These are phyloP conservation scores for Picochlorum costavermella DNA, from an alignment of 139 green algal species.

Conservation along the genomic window DNA sequence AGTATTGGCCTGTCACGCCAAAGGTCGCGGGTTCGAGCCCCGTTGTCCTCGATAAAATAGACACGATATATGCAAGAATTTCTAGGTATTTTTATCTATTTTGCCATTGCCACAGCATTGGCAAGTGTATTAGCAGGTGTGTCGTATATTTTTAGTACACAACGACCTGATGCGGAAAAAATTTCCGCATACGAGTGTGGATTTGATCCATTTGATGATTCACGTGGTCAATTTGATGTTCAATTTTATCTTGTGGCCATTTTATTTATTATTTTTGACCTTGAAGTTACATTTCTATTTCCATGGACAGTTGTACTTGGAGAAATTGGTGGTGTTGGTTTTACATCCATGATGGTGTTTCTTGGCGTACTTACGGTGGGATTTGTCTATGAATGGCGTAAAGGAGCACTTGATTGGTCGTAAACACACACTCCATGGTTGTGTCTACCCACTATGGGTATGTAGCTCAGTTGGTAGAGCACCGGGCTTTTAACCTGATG, in stretches of 20 bases:
- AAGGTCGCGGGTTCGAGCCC: slow-evolving; percentile 40
- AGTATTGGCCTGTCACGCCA: slow-evolving; percentile 42
- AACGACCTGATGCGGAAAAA: slow-evolving; percentile 48
- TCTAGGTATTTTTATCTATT: slow-evolving; percentile 46
- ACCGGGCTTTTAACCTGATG: slow-evolving; percentile 35
- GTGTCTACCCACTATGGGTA: background rate
- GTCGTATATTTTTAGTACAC: slow-evolving; percentile 47
- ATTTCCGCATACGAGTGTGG: slow-evolving; percentile 51
- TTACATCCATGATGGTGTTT: slow-evolving; percentile 46
- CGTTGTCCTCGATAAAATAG: slow-evolving; percentile 17
- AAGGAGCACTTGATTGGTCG: slow-evolving; percentile 44
- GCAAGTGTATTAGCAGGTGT: slow-evolving; percentile 39
- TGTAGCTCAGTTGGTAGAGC: slow-evolving; percentile 16
- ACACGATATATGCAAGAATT: slow-evolving; percentile 41
- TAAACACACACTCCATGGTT: slow-evolving; percentile 9
- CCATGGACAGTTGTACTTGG: slow-evolving; percentile 35
- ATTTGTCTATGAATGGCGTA: slow-evolving; percentile 49
- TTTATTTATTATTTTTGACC: slow-evolving; percentile 56
- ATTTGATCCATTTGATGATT: slow-evolving; percentile 52
- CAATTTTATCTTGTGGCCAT: slow-evolving; percentile 55
- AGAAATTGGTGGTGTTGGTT: slow-evolving; percentile 37
- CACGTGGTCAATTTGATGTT: slow-evolving; percentile 48
- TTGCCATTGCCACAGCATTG: slow-evolving; percentile 39
- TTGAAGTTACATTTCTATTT: slow-evolving; percentile 43
- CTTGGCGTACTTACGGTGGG: slow-evolving; percentile 43